Evolutionary conservation across 2,329 filamentous ascomycete genomes (phyloP), one percentile per base, ranked within the genome.

Genomic region (Aspergillus phoenicis): DNA sequence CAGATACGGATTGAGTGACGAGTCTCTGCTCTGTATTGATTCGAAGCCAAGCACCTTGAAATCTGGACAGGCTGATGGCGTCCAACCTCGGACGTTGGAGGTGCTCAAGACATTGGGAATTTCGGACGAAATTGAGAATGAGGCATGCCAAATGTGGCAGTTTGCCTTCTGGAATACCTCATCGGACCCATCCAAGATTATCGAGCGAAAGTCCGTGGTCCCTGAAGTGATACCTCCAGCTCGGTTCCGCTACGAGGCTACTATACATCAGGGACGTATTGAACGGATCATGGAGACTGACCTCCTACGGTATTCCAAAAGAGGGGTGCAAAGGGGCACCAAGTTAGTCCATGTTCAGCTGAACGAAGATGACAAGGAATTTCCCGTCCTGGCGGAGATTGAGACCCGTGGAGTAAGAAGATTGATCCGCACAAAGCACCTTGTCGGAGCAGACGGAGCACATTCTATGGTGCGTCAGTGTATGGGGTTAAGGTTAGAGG

Each of bases 361-460:
- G 6, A 82, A 88, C 64, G 77, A 81, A 38, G 72, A 70, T 6
- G 79, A 87, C 64, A 71, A 68, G 0, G 73, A 77, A 5, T 75
- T 70, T 51, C 72, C 73, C 3, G 73, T 78, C 13, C 57, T 71
- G 1, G 70, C 66, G 1, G 69, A 68, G 4, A 61, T 76, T 3
- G 72, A 76, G 47, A 70, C 68, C 0, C 58, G 70, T 1, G 71
- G 69, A 0, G 48, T 63, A 5, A 60, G 48, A 13, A 64, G 69
- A 15, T 70, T 80, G 0, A 75, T 91, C n/a, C 82, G 83, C 48
- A 82, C 88, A 17, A 91, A 89, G 71, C 90, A 91, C 64, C 77
- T 91, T 2, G 88, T 91, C 62, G 84, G 89, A 30, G 88, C 86
- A 4, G 89, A 91, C 70, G 89, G 89, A 1, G 86, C 89, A 2